Conservation (phyloP, 495 filamentous ascomycete genomes). For the Xeromyces bisporus region DNA sequence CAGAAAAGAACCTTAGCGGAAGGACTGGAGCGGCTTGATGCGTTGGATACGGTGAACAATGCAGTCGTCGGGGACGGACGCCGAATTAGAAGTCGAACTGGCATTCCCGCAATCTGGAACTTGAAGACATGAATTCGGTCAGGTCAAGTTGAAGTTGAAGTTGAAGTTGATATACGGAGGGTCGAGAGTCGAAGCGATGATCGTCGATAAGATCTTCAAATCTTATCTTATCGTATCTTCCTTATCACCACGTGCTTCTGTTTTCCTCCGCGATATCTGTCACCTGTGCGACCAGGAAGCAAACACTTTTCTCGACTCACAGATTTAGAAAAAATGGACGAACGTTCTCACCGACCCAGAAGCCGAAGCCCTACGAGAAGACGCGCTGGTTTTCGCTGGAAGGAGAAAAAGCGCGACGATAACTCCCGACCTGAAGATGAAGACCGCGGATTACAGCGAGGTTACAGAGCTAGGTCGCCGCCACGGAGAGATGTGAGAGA, state of each 20-base stretch:
- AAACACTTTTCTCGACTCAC: too few relatives aligned
- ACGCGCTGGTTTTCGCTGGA: slow-evolving; percentile 47
- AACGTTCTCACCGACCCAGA: slow-evolving; percentile 11
- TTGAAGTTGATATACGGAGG: too few relatives aligned
- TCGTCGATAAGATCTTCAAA: background rate
- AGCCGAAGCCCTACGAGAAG: slow-evolving; percentile 21
- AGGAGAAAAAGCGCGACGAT: slow-evolving; percentile 40
- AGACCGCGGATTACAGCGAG: slow-evolving; percentile 34
- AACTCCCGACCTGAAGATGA: slow-evolving; percentile 20
- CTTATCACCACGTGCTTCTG: slow-evolving; percentile 5
- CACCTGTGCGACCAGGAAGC: too few relatives aligned
- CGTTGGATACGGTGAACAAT: slow-evolving; percentile 71
- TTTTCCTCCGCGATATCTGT: too few relatives aligned
- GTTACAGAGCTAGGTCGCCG: slow-evolving; percentile 30
- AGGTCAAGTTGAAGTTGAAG: too few relatives aligned
- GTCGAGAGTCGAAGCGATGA: slow-evolving; percentile 3
- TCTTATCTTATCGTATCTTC: slow-evolving; percentile 6
- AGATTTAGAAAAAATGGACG: slow-evolving; percentile 19
- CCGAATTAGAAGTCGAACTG: slow-evolving; percentile 41
- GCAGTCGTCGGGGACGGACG: slow-evolving; percentile 75
- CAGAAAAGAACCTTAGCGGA: slow-evolving; percentile 37
- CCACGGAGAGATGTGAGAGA: slow-evolving; percentile 17
- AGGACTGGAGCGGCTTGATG: slow-evolving; percentile 36
- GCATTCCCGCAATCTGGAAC: slow-evolving; percentile 14
- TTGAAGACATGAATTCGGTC: too few relatives aligned